A percentile compares a stretch with the other conserved stretches of the same genome.
Conservation (phyloP, 257 asterid species). For the Ballota nigra region DNA sequence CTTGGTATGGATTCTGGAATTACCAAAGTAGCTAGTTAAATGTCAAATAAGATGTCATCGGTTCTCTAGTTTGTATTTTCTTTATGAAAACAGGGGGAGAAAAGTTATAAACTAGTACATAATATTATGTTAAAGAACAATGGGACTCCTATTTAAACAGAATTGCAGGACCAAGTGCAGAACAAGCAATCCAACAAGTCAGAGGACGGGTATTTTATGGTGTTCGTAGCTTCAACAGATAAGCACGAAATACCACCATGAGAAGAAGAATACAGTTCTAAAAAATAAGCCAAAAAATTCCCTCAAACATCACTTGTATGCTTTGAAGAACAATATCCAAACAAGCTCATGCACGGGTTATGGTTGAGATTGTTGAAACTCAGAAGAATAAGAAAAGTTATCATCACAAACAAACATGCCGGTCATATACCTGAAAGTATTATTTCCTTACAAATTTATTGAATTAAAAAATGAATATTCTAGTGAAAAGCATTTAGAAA, state of each 20-base stretch:
- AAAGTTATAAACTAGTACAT: not conserved
- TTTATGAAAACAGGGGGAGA: not conserved
- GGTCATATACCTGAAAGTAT: not conserved
- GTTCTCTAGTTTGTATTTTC: not conserved
- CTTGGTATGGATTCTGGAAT: conserved; percentile 75
- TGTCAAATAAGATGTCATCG: not conserved
- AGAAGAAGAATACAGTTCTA: not conserved
- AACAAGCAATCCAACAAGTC: not conserved
- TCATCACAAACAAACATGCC: not conserved
- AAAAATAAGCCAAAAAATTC: not conserved
- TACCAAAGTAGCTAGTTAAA: not conserved
- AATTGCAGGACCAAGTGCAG: not conserved
- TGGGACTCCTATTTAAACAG: not conserved
- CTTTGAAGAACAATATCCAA: conserved; percentile 2
- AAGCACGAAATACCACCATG: not conserved
- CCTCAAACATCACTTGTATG: not conserved
- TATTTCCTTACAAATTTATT: not conserved
- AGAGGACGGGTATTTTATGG: not conserved
- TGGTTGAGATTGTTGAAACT: not conserved
- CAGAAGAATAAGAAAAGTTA: not conserved
- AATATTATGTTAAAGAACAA: not conserved
- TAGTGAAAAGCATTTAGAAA: not conserved
- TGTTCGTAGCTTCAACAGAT: conserved; percentile 10
- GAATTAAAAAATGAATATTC: not conserved
- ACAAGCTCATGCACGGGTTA: not conserved